Base-by-base conservation (phyloP, 2,329 filamentous ascomycete genomes). In the Neonectria magnoliae region DNA sequence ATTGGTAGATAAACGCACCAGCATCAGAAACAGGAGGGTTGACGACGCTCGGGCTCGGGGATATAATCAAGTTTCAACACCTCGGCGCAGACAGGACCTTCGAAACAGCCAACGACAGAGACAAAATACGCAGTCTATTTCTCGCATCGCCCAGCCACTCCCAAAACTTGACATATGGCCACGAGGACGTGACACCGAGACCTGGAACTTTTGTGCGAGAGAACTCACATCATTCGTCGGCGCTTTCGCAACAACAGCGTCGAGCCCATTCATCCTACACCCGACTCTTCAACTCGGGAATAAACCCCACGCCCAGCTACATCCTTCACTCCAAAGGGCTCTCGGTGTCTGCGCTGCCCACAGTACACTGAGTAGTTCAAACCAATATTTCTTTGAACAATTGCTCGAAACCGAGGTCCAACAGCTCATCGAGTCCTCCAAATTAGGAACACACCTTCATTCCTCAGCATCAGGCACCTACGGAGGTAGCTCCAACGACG, bases 151-250 rank as follows among this genome's bases (percentile, higher is more conserved):
- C n/a, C 44, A 7, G 9, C 6, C 36, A 41, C 45, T 62, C n/a
- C 18, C 38, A 7, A 44, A 29, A 10, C 36, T 38, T 16, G 53
- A 57, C 2, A 54, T 62, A 41, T 65, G 59, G 63, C 59, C 63
- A 51, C 63, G 58, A 7, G 63, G 52, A 2, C 50, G 59, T 2
- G 63, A 65, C 25, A 14, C 48, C 2, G n/a, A 58, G 33, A 62
- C 59, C 16, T 65, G 63, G 63, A 38, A 33, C n/a, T 65, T 62
- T 29, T 65, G 63, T 29, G 63, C 58, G 9, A 45, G 25, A 20
- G 59, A 62, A 45, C 48, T 65, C 11, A 20, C 62, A n/a, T 62
- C 63, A 0, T 62, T 62, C 44, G 63, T 62, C 27, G 6, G 25
- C 5, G 16, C 22, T 13, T 64, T 65, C 33, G 52, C 63, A 13